These are phyloP conservation scores for Neurospora intermedia DNA, from an alignment of 495 filamentous ascomycete genomes.

Conservation along the genomic window DNA sequence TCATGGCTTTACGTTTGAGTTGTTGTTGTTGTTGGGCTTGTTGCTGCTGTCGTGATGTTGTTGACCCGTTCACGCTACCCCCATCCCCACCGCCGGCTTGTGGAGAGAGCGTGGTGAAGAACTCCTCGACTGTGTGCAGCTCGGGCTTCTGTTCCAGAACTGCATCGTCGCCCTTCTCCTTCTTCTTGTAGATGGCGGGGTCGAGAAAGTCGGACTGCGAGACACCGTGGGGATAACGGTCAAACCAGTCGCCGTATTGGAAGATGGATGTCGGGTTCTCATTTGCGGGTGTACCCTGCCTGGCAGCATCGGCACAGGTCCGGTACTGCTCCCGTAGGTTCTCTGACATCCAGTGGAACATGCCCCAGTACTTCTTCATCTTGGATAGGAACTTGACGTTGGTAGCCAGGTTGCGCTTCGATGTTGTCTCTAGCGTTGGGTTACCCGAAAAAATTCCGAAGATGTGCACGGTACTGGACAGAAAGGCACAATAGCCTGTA, in stretches of 20 bases:
- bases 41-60: conserved; percentile 15
- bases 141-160: conserved; percentile 78
- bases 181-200: conserved; percentile 53
- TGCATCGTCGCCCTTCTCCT: conserved; percentile 67
- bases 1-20: conserved; percentile 35
- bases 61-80: conserved; percentile 19
- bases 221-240: conserved; percentile 88
- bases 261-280: conserved; percentile 58
- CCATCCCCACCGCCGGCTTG: conserved; percentile 29
- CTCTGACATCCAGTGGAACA: conserved; percentile 93
- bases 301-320: conserved; percentile 68
- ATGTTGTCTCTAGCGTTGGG: conserved; percentile 56
- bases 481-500: conserved; percentile 87
- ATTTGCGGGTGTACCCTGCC: conserved; percentile 38
- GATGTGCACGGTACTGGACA: conserved; percentile 85
- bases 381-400: conserved; percentile 85
- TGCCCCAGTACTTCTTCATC: conserved; percentile 96
- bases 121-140: conserved; percentile 88
- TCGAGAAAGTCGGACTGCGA: conserved; percentile 75
- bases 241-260: conserved; percentile 98
- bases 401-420: conserved; percentile 76
- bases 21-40: conserved; percentile 12
- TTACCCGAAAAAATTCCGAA: conserved; percentile 81
- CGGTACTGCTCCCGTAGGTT: conserved; percentile 86
- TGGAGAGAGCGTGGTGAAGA: conserved; percentile 75